A percentile compares a stretch with the other conserved stretches of the same genome.
These are phyloP conservation scores for Tetracentron sinense DNA, from an alignment of 164 flowering plant species.

Conservation along the genomic window DNA sequence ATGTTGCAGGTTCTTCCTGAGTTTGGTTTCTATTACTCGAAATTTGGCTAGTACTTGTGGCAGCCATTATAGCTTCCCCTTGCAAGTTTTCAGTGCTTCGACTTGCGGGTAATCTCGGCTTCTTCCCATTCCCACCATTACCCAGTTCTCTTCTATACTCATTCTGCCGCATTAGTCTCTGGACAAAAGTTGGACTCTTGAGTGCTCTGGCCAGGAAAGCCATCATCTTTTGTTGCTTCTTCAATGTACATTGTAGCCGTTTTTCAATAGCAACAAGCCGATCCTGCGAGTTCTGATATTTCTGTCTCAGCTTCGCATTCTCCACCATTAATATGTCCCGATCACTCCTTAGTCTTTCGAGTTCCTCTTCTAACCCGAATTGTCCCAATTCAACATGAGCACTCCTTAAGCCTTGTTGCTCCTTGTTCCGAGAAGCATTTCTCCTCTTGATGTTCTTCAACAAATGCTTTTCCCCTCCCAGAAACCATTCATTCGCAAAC, in stretches of 20 bases:
- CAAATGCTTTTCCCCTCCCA: too few species aligned
- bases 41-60: background rate
- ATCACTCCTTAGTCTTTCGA: slow-evolving; percentile 49
- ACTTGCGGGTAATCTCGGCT: slow-evolving; percentile 21
- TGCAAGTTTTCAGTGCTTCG: too few species aligned
- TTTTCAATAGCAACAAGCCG: slow-evolving; percentile 37
- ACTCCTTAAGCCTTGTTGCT: too few species aligned
- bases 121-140: slow-evolving; percentile 27
- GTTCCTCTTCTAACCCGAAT: slow-evolving; percentile 16
- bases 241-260: slow-evolving; percentile 37
- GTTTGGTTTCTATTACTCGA: background rate
- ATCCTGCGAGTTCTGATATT: background rate
- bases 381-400: too few species aligned
- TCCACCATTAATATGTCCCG: slow-evolving; percentile 38
- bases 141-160: slow-evolving; percentile 28
- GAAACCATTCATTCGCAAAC: too few species aligned
- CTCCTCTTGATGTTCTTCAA: too few species aligned
- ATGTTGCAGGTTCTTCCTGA: background rate
- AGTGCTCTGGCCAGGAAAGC: slow-evolving; percentile 42
- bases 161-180: slow-evolving; percentile 30
- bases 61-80: slow-evolving; percentile 7
- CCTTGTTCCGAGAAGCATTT: too few species aligned
- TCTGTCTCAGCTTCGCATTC: slow-evolving; percentile 11
- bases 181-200: slow-evolving; percentile 35
- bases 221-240: slow-evolving; percentile 47